A percentile compares a stretch with the other conserved stretches of the same genome.
These are phyloP conservation scores for Eurotiales sp. DNA, from an alignment of 2,329 filamentous ascomycete genomes.

Conservation along the genomic window DNA sequence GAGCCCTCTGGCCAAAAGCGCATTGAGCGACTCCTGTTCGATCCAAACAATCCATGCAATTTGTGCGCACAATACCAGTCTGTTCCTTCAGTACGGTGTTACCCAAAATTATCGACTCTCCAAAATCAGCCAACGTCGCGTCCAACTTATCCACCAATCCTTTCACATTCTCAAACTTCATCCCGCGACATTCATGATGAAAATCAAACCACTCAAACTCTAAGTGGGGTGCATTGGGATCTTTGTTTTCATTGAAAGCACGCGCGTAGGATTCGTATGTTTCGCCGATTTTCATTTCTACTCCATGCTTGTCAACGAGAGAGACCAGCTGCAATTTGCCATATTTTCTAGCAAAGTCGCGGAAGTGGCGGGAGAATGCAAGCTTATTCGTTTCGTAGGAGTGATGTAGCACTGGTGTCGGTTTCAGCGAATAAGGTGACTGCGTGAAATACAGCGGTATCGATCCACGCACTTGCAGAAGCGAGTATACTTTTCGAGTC, in stretches of 20 bases:
- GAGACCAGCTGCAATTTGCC: constrained; percentile 75
- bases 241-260: constrained; percentile 61
- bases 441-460: constrained; percentile 96
- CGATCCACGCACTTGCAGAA: constrained; percentile 82
- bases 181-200: constrained; percentile 83
- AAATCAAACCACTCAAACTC: constrained; percentile 98
- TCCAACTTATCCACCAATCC: constrained; percentile 69
- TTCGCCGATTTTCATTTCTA: constrained; percentile 74
- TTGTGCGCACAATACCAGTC: constrained; percentile 78
- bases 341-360: constrained; percentile 64
- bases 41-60: constrained; percentile 98
- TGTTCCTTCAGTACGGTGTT: constrained; percentile 51
- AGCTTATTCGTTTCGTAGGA: constrained; percentile 72
- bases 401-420: constrained; percentile 75
- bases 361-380: constrained; percentile 78
- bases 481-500: constrained; percentile 67
- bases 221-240: constrained; percentile 51
- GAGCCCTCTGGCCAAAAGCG: constrained; percentile 76
- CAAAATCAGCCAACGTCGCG: constrained; percentile 63
- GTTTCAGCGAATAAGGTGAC: constrained; percentile 88
- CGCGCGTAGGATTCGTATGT: constrained; percentile 68
- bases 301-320: constrained; percentile 82
- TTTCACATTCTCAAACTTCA: constrained; percentile 96
- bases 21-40: constrained; percentile 95
- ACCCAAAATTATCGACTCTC: constrained; percentile 62